Conservation (phyloP, 2,329 filamentous ascomycete genomes). For the Coniochaeta sp. region DNA sequence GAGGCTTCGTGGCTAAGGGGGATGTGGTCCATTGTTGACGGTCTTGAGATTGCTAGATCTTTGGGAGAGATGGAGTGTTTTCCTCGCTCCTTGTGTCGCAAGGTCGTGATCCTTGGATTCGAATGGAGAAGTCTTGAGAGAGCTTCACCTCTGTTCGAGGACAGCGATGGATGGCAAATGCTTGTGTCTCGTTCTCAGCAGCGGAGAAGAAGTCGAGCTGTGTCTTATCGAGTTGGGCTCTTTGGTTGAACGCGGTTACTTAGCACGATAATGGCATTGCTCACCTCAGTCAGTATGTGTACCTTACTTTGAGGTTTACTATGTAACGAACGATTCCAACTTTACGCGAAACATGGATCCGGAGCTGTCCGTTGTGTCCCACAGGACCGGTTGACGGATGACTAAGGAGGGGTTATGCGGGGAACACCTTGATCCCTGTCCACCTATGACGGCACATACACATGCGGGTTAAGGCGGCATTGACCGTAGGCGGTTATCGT, state of each 20-base stretch:
- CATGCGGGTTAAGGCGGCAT: neutral
- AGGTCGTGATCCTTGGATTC: too few relatives aligned
- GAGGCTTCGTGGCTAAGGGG: conserved; percentile 71
- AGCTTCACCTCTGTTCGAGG: too few relatives aligned
- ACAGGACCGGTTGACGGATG: neutral
- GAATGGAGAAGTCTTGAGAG: too few relatives aligned
- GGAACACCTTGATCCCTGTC: neutral
- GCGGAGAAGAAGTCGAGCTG: too few relatives aligned
- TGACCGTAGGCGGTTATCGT: neutral
- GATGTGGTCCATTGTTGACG: conserved; percentile 49
- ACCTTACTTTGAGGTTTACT: too few relatives aligned
- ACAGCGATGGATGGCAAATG: too few relatives aligned
- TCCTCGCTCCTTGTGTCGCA: neutral
- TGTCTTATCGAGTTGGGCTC: too few relatives aligned
- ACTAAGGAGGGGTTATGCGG: neutral
- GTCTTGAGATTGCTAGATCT: neutral
- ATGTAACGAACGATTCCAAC: neutral
- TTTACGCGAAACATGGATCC: neutral
- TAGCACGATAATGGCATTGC: too few relatives aligned
- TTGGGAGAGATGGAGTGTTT: neutral
- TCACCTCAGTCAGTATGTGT: too few relatives aligned
- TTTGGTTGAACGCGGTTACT: too few relatives aligned
- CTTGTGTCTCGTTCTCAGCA: too few relatives aligned
- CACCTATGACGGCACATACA: neutral
- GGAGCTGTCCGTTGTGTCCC: neutral